Evolutionary conservation across 108 stramenopile genomes (phyloP).

Genomic region (Chaetoceros tenuissimus): DNA sequence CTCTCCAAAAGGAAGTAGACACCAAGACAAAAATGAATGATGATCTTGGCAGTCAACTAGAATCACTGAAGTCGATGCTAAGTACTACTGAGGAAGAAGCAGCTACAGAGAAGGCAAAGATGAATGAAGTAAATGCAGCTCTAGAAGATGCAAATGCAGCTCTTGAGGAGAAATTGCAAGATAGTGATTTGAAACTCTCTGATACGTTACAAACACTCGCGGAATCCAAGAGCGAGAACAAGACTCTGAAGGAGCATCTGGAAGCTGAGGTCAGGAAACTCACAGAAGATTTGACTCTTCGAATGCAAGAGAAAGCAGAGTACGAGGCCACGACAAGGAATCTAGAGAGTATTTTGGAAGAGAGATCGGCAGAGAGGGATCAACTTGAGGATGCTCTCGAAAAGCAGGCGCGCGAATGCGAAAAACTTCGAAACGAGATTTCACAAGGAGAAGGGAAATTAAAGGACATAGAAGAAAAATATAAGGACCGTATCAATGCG

Average conservation of each 20-base stretch:
- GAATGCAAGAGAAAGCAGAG: not conserved
- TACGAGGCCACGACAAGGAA: not conserved
- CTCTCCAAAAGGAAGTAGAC: too few relatives aligned
- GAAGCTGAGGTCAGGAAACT: not conserved
- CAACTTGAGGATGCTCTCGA: not conserved
- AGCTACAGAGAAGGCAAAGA: not conserved
- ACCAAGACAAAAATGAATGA: too few relatives aligned
- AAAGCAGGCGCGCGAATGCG: not conserved
- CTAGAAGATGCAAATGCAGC: not conserved
- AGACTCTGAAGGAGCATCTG: not conserved
- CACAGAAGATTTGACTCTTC: not conserved
- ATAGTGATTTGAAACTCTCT: too few relatives aligned
- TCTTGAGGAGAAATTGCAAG: not conserved
- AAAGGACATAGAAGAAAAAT: too few relatives aligned
- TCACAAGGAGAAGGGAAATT: too few relatives aligned
- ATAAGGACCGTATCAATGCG: too few relatives aligned
- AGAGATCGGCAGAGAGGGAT: too few relatives aligned
- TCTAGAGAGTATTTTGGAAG: not conserved
- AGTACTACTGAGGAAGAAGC: not conserved
- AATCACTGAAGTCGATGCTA: not conserved
- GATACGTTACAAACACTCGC: not conserved
- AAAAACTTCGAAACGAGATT: too few relatives aligned
- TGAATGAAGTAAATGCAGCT: not conserved
- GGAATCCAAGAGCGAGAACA: not conserved
- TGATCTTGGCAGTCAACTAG: not conserved